Evolutionary conservation across 2,329 filamentous ascomycete species (phyloP), one percentile per base, ranked within the genome.

Genomic region (Talaromyces atroroseus): DNA sequence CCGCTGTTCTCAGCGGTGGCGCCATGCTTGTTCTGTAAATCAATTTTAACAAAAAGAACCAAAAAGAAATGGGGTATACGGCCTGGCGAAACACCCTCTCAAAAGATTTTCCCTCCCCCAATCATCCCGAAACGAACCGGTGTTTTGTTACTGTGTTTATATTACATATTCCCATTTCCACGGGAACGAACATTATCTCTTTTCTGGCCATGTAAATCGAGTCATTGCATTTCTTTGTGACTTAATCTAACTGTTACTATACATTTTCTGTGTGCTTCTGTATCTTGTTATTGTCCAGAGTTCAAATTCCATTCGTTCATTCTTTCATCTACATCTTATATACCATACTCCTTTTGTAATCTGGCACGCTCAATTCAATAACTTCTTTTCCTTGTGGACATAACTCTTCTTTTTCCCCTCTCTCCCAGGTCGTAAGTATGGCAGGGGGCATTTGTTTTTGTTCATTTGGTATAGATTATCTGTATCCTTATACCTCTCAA

Each of bases 11-110:
- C 44, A 72, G 75, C 54, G 77, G 76, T 59, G 68, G 68, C 52
- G 74, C 73, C 57, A 78, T 79, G 75, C 69, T 79, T 60, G 61
- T 78, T 62, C 66, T 79, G 67, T 79, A 77, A 66, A 46, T 36
- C 32, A 14, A 36, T 36, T 36, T 36, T 29, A 16, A n/a, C n/a
- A 47, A 42, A 51, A 20, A 26, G 24, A 42, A 38, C 16, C 26
- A 46, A 34, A 44, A 53, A 29, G n/a, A n/a, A n/a, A n/a, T 23
- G 6, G 26, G 26, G 26, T 29, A 29, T 29, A 29, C 26, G 26
- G 26, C 26, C 26, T 36, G 14, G 32, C 5, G 32, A 16, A 40
- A 40, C 16, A 18, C 36, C 7, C 16, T 26, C 4, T 26, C 6
- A 5, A 6, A 42, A 44, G 23, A 44, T 12, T 23, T 44, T 23